Base-by-base conservation (phyloP, 345 rosid genomes). In the Trapa bicornis region DNA sequence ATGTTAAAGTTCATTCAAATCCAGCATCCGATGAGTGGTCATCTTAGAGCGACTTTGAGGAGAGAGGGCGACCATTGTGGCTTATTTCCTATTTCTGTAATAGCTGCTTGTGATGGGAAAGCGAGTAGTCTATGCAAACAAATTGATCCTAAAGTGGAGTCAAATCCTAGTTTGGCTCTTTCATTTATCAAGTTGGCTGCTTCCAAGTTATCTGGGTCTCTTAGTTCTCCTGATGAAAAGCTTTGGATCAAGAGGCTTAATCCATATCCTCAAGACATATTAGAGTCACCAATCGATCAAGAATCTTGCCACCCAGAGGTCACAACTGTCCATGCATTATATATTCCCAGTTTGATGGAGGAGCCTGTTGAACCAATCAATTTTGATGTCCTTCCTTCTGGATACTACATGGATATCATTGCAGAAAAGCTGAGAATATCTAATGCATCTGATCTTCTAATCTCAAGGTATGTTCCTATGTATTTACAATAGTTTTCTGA, bases 371-470 rank as follows among this genome's bases (percentile, higher is more conserved):
- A 80, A 60, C 67, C 75, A 37, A 75, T 80, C 72, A 68, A 70
- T 71, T 79, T 88, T 64, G 67, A 79, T 71, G 42, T 88, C 69
- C 77, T 82, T 15, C 73, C 85, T 7, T 70, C 73, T 70, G 76
- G 67, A 37, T 87, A 88, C 78, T 90, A 85, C 77, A 65, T 93
- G 80, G 98, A 93, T 75, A 65, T 64, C 74, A 84, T 93, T 78
- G 97, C 97, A 48, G 73, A 73, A 65, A 71, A 68, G 68, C 86
- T 88, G 56, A 87, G 94, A 42, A 75, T 83, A 65, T 70, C 75
- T 29, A 81, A 86, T 81, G 94, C 82, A 67, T 83, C 70, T 70
- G 82, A 78, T 70, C 70, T 93, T 75, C 75, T 90, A 75, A 75
- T 88, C 64, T 88, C 98, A 37, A 86, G 98, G 98, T 90, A 73